Evolutionary conservation across 2,329 filamentous ascomycete genomes (phyloP).

Genomic region (Didymella keratinophila): DNA sequence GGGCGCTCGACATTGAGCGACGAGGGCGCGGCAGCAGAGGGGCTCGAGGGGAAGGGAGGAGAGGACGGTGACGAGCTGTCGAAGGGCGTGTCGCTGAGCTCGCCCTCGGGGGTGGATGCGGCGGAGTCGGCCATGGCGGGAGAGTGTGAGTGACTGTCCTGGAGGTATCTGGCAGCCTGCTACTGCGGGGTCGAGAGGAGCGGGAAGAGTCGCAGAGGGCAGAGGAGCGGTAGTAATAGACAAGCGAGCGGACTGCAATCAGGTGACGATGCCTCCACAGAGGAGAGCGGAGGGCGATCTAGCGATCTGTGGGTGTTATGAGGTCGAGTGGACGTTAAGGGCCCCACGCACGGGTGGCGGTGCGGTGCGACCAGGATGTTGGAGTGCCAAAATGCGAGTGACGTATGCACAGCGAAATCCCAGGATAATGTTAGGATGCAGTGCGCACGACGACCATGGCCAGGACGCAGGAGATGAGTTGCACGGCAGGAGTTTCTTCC

Average conservation of each 20-base stretch:
- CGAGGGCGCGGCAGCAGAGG: slow-evolving; percentile 30
- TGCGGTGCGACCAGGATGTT: slow-evolving; percentile 24
- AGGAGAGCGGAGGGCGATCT: slow-evolving; percentile 24
- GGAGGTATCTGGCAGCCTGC: slow-evolving; percentile 13
- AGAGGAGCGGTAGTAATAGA: slow-evolving; percentile 18
- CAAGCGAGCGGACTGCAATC: slow-evolving; percentile 13
- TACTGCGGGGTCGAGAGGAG: slow-evolving; percentile 29
- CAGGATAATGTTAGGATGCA: slow-evolving; percentile 28
- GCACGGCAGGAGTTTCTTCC: slow-evolving; percentile 7
- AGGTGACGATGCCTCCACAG: slow-evolving; percentile 27
- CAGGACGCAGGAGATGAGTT: background rate
- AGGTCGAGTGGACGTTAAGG: slow-evolving; percentile 29
- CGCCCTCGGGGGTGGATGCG: slow-evolving; percentile 42
- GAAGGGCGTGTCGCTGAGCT: slow-evolving; percentile 44
- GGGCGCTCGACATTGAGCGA: slow-evolving; percentile 52
- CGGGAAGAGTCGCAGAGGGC: slow-evolving; percentile 12
- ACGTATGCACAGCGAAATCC: slow-evolving; percentile 27
- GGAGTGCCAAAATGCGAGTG: slow-evolving; percentile 25
- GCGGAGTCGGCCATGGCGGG: slow-evolving; percentile 41
- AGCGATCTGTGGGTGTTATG: slow-evolving; percentile 25
- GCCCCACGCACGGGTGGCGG: slow-evolving; percentile 33
- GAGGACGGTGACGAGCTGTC: slow-evolving; percentile 44
- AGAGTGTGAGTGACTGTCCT: slow-evolving; percentile 10
- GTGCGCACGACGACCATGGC: slow-evolving; percentile 13
- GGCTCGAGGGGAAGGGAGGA: slow-evolving; percentile 36